Base-by-base conservation (phyloP, 352 stramenopile species). In the Saprolegnia diclina region DNA sequence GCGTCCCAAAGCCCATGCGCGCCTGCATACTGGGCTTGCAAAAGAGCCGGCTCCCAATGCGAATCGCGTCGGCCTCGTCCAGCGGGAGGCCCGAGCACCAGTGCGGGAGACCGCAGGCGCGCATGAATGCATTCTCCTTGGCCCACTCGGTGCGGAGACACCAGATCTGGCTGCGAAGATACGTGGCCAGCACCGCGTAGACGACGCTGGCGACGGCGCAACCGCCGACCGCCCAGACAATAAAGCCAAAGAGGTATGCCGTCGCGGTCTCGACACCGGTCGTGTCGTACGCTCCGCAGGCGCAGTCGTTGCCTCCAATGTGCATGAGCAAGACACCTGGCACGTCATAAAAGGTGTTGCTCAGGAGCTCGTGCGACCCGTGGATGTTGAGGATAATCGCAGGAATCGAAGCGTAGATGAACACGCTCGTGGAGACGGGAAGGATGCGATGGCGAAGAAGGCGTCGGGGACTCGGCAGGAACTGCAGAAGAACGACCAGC, bases 261-360 rank as follows among this genome's bases (percentile, higher is more conserved):
- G 13, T 48, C 3, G 42, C 42, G 13, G 42, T 14, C 42, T 48
- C 42, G 42, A n/a, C 18, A 10, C 42, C 42, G 42, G 13, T 48
- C 13, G 18, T 48, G 11, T 48, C 42, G 42, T 48, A 48, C 11
- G 42, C 42, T 1, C 42, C 42, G 42, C 42, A 48, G 18, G 42
- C 42, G 42, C 42, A 48, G 1, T n/a, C 13, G 13, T 14, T 48
- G 42, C 42, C 42, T 48, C 13, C 11, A n/a, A 48, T n/a, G 42
- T 48, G 11, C 42, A 48, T 48, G 18, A 48, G 42, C 42, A 48
- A 7, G 3, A 48, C 42, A 14, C 42, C 42, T 3, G 42, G 7
- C 18, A 48, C 42, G 42, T 48, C 57, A n/a, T 66, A 66, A 55
- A 55, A 66, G 21, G 14, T 66, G 57, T 66, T 66, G 57, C 19